Conservation (phyloP, 31 red algal species). For the Odonthalia washingtoniensis region DNA sequence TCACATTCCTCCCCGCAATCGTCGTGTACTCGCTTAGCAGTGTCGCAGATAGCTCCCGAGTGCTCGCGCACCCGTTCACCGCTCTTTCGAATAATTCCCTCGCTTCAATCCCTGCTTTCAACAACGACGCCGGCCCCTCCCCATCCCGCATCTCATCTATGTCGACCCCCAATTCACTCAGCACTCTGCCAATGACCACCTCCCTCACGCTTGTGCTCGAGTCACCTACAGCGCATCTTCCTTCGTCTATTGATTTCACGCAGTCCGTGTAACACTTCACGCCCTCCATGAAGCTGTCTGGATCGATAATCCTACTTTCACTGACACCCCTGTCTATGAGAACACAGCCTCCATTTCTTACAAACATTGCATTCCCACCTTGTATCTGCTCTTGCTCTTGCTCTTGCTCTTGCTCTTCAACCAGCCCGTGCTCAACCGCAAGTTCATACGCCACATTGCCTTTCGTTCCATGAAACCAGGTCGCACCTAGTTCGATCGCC, state of each 20-base stretch:
- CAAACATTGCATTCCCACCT: background rate
- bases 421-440: background rate
- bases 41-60: background rate
- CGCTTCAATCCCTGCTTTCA: background rate
- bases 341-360: too few species aligned
- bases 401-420: background rate
- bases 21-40: background rate
- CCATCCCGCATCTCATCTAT: too few species aligned
- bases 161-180: too few species aligned
- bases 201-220: too few species aligned
- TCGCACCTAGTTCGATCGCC: constrained; percentile 45
- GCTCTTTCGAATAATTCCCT: background rate
- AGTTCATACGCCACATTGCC: constrained; percentile 52
- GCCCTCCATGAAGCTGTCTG: background rate
- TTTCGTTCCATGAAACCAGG: constrained; percentile 54
- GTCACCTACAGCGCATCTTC: too few species aligned
- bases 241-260: background rate
- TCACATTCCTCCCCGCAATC: background rate
- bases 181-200: too few species aligned
- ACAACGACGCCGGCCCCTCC: too few species aligned
- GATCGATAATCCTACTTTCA: background rate
- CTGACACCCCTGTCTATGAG: background rate
- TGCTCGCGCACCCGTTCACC: background rate
- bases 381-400: background rate
- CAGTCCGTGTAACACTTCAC: background rate